Conservation (phyloP, 805 yeast species). For the Hanseniaspora lachancei region DNA sequence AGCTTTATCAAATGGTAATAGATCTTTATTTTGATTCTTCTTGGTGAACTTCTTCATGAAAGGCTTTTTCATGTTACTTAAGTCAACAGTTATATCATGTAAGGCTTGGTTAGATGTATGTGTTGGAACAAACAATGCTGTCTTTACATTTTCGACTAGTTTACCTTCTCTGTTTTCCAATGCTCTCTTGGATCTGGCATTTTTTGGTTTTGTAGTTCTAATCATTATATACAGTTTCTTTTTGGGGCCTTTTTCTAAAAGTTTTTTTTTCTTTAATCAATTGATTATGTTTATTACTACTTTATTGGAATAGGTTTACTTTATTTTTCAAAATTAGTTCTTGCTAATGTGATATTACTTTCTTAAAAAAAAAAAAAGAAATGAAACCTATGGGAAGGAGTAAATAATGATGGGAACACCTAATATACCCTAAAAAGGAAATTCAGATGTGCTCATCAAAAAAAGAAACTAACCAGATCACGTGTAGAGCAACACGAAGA, state of each 20-base stretch:
- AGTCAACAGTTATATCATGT: conserved; percentile 81
- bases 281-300: too few relatives aligned
- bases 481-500: too few relatives aligned
- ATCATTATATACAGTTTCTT: conserved; percentile 15
- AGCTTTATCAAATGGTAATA: conserved; percentile 87
- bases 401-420: not conserved
- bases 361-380: not conserved
- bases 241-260: not conserved
- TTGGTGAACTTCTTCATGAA: conserved; percentile 72
- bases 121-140: conserved; percentile 87
- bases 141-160: conserved; percentile 75
- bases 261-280: not conserved
- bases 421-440: not conserved
- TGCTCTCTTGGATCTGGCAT: conserved; percentile 91
- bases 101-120: conserved; percentile 61
- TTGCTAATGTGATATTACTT: not conserved
- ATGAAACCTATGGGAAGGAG: not conserved
- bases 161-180: conserved; percentile 79
- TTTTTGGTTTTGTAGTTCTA: conserved; percentile 67
- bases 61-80: conserved; percentile 85
- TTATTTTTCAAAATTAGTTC: too few relatives aligned
- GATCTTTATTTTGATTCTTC: conserved; percentile 49
- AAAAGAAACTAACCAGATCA: too few relatives aligned
- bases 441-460: too few relatives aligned
- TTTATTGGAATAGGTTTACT: too few relatives aligned